Conservation (phyloP, 345 rosid species). For the Eucalyptus camaldulensis region DNA sequence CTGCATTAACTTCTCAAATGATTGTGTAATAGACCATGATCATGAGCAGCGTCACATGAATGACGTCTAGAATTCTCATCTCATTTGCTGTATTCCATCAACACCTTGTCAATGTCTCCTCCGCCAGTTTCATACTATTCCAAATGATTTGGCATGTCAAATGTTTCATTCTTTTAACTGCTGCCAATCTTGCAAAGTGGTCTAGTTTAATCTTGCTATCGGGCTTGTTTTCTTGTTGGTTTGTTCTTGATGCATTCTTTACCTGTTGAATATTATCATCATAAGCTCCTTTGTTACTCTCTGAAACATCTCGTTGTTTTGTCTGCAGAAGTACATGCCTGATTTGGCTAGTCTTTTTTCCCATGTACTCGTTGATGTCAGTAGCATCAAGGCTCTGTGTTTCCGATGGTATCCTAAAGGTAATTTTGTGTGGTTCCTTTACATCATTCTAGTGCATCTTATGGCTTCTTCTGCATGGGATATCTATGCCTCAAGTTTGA, state of each 20-base stretch:
- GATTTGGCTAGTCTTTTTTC: slow-evolving; percentile 65
- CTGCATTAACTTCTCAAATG: background rate
- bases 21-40: background rate
- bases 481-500: background rate
- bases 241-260: background rate
- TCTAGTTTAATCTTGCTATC: background rate
- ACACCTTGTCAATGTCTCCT: background rate
- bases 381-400: slow-evolving; percentile 76
- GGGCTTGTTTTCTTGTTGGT: background rate
- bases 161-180: background rate
- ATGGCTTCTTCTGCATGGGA: background rate
- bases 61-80: background rate
- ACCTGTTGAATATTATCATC: background rate
- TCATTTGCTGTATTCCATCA: background rate
- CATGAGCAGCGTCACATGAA: background rate
- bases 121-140: background rate
- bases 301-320: background rate
- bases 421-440: slow-evolving; percentile 1
- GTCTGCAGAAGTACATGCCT: slow-evolving; percentile 80
- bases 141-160: background rate
- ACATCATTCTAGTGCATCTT: background rate
- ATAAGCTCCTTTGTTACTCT: background rate
- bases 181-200: background rate
- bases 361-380: slow-evolving; percentile 76
- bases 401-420: slow-evolving; percentile 72